Evolutionary conservation across 108 stramenopile species (phyloP), one percentile per base, ranked within the genome.

Genomic region (Pseudonitzschia multistriata): DNA sequence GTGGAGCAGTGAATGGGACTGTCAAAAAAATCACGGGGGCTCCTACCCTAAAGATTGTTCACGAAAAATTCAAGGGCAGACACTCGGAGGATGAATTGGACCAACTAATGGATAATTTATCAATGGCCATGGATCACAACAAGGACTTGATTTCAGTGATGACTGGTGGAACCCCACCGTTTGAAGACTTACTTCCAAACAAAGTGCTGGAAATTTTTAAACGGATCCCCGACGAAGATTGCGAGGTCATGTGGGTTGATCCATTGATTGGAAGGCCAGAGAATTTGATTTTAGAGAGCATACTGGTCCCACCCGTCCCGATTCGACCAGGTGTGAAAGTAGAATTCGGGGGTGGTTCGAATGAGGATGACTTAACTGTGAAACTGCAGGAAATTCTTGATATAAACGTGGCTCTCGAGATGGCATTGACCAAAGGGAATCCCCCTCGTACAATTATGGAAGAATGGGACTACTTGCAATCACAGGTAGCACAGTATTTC

Each of bases 331-430:
- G 95, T 29, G 99, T 98, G 40, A 89, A 96, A 0, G 96, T 98
- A 91, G 99, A 99, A 70, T 81, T 86, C n/a, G 98, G 97, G 28
- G 96, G 96, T 29, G 97, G 97, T 21, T 89, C 84, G 49, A 96
- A 97, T 73, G 99, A 98, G 74, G 98, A 99, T 85, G 98, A 99
- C 76, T 86, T 99, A 66, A 98, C 98, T 5, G 94, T 97, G 50
- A 98, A 99, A 78, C 79, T 99, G 30, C 94, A 97, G 79, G 98
- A 98, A 72, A 96, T 99, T 68, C 74, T 98, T 36, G 96, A 96
- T 81, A 87, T 98, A 25, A 99, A 99, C 86, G 87, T 83, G 7
- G 94, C 96, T 24, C 76, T 99, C 45, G 85, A 91, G 66, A 47
- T 91, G 65, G 95, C 93, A 27, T 73, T 98, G 71, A 85, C 80